Evolutionary conservation across 495 filamentous ascomycete genomes (phyloP).

Genomic region (Penicillium silybi): DNA sequence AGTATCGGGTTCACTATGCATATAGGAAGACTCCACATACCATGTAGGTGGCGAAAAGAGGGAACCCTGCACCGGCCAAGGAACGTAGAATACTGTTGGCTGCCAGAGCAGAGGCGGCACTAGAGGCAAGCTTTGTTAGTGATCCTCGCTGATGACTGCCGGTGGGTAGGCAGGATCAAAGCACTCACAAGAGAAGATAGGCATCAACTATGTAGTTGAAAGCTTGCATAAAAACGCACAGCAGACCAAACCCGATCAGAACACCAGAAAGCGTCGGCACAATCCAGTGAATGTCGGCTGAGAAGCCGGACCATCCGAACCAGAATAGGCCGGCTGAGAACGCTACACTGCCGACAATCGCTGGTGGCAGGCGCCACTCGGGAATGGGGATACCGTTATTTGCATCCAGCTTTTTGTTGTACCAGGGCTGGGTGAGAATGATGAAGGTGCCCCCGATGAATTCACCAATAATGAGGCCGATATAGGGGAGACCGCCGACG

Average conservation of each 20-base stretch:
- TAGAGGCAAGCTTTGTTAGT: constrained; percentile 16
- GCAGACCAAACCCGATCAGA: constrained; percentile 57
- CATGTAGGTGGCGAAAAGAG: constrained; percentile 76
- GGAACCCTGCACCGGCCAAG: constrained; percentile 69
- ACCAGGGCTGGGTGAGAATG: constrained; percentile 59
- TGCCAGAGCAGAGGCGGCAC: constrained; percentile 77
- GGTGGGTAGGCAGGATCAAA: not conserved
- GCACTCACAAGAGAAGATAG: constrained; percentile 78
- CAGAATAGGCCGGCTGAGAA: constrained; percentile 79
- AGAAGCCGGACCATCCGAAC: constrained; percentile 79
- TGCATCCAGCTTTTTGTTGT: constrained; percentile 61
- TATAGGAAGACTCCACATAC: constrained; percentile 38
- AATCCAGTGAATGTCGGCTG: constrained; percentile 69
- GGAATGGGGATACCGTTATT: constrained; percentile 73
- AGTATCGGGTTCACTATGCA: not conserved
- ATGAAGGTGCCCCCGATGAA: constrained; percentile 63
- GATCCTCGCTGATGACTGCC: not conserved
- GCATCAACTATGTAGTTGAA: constrained; percentile 86
- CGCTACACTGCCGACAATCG: constrained; percentile 69
- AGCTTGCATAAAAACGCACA: constrained; percentile 77
- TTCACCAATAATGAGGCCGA: constrained; percentile 76
- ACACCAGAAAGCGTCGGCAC: constrained; percentile 71
- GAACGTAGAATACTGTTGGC: constrained; percentile 84
- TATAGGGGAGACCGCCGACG: constrained; percentile 69
- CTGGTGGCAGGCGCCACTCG: constrained; percentile 80